Conservation (phyloP, 2,329 filamentous ascomycete genomes). For the Botryosphaeria agaves region DNA sequence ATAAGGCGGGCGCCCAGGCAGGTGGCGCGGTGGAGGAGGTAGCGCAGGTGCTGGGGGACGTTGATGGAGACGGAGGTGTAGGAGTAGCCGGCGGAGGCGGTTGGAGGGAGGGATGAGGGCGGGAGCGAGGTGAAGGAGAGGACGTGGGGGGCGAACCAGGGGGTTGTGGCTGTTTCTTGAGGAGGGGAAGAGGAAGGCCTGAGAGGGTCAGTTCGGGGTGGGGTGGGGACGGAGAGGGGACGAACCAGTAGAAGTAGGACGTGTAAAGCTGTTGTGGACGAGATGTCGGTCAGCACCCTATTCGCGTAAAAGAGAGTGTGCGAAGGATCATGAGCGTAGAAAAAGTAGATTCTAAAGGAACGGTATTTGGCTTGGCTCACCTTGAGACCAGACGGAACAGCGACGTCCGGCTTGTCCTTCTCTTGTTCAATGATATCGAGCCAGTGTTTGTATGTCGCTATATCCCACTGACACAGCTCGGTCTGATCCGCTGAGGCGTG, state of each 20-base stretch:
- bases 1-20: constrained; percentile 12
- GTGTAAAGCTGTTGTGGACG: too few relatives aligned
- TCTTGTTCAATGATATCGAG: constrained; percentile 13
- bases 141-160: constrained; percentile 24
- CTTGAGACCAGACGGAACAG: too few relatives aligned
- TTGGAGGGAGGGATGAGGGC: constrained; percentile 5
- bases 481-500: constrained; percentile 17
- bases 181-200: too few relatives aligned
- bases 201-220: too few relatives aligned
- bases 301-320: too few relatives aligned
- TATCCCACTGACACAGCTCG: constrained; percentile 23
- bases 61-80: constrained; percentile 21
- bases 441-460: constrained; percentile 26
- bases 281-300: too few relatives aligned
- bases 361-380: too few relatives aligned
- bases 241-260: too few relatives aligned
- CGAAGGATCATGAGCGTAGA: too few relatives aligned
- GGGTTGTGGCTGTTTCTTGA: constrained; percentile 5
- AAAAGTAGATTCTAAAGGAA: too few relatives aligned
- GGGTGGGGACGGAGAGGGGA: too few relatives aligned
- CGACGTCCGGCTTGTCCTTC: constrained; percentile 7
- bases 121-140: constrained; percentile 12
- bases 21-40: constrained; percentile 14
- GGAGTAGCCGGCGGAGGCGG: constrained; percentile 10
- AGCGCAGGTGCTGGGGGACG: constrained; percentile 18